Base-by-base conservation (phyloP, 2,329 filamentous ascomycete genomes). In the Echinosphaeria canescens region DNA sequence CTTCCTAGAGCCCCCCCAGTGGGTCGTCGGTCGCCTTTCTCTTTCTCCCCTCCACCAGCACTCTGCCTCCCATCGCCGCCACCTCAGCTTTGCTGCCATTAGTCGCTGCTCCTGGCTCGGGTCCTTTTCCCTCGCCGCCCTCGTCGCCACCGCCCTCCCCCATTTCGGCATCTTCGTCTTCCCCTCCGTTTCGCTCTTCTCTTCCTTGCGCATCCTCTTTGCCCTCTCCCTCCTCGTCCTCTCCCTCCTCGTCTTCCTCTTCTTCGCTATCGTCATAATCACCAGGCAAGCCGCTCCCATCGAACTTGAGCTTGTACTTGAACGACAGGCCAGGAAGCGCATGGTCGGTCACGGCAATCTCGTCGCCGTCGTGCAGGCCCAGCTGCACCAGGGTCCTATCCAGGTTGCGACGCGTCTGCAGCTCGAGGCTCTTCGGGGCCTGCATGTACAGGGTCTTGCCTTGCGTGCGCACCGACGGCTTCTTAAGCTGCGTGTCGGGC, bases 401-500 rank as follows among this genome's bases (percentile, higher is more conserved):
- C 33, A 98, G 53, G 43, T 98, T 95, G 2, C 70, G 67, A 29
- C 80, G 59, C 2, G 85, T 93, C 51, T 81, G 67, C 50, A 81
- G 69, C 43, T 92, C 80, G 29, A 98, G 53, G 34, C 76, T 68
- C 5, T 73, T 69, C 2, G 88, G 82, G 15, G 64, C 71, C 37
- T 82, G 81, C 60, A 91, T 88, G 47, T 93, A 98, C 23, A 98
- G 59, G 4, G 80, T 88, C 54, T 76, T 88, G 28, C 67, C 66
- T 38, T 85, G 73, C 1, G 56, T 59, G 26, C 82, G 65, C 37
- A 98, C 64, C 5, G 80, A 90, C 1, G 88, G 85, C 45, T 82
- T 84, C 61, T 93, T 95, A 29, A 98, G 60, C 50, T 95, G 88
- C 30, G 82, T 72, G 47, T 92, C 85, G 3, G 88, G 79, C 36